Conservation (phyloP, 345 rosid genomes). For the Kernera saxatilis region DNA sequence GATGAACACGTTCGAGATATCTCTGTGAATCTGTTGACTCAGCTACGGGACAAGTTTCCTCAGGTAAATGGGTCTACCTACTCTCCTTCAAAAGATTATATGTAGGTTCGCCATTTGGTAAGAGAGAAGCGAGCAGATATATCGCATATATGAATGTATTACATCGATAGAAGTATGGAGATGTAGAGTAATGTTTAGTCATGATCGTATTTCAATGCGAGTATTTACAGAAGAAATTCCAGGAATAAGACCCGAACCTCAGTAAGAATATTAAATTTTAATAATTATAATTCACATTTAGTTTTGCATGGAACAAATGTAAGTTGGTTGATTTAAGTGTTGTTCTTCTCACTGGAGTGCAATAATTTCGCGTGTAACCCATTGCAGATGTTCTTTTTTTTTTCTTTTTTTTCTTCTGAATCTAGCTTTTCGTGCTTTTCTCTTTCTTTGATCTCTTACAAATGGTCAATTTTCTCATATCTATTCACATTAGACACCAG, state of each 20-base stretch:
- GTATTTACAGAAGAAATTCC: neutral
- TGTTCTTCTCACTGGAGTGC: neutral
- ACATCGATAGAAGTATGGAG: neutral
- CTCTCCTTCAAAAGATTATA: neutral
- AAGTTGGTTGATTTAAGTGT: neutral
- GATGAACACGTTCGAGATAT: conserved; percentile 90
- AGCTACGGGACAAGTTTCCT: conserved; percentile 93
- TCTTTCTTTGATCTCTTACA: neutral
- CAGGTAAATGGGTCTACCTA: conserved; percentile 50
- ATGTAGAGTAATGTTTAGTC: neutral
- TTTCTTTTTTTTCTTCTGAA: neutral
- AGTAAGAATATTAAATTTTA: conserved; percentile 4
- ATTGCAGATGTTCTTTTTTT: neutral
- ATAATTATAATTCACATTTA: neutral
- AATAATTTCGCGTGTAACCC: conserved; percentile 1
- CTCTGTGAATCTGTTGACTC: conserved; percentile 76
- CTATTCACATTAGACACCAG: neutral
- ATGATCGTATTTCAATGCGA: neutral
- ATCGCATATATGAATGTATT: neutral
- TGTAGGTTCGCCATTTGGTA: conserved; percentile 12
- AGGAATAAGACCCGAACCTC: conserved; percentile 4
- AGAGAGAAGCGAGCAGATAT: conserved; percentile 12
- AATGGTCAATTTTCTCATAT: conserved; percentile 7
- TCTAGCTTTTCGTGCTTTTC: neutral
- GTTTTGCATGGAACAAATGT: neutral